Percentiles rank a stretch among this genome's conserved stretches.
Evolutionary conservation across 140 eudicot genomes (phyloP).

Genomic region (Bidens hawaiensis): DNA sequence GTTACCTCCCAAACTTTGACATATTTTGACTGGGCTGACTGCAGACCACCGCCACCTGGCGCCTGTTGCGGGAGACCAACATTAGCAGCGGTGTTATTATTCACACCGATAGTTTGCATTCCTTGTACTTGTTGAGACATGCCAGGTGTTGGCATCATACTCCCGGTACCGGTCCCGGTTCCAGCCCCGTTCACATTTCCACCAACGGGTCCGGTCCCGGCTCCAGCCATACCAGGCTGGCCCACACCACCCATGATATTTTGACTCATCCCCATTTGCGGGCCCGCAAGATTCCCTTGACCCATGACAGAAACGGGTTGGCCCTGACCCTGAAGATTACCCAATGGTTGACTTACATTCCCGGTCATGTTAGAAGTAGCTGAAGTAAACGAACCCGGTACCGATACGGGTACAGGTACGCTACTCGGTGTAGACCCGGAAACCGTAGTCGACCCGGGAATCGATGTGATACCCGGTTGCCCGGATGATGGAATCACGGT

Average conservation of each 20-base stretch:
- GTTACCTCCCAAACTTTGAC: conserved; percentile 98
- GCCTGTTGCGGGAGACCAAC: conserved; percentile 66
- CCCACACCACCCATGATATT: conserved; percentile 62
- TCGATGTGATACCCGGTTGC: conserved; percentile 60
- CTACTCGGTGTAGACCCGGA: conserved; percentile 40
- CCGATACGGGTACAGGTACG: conserved; percentile 23
- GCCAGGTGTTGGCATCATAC: conserved; percentile 65
- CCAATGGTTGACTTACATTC: conserved; percentile 55
- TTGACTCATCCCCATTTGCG: conserved; percentile 73
- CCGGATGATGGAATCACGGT: conserved; percentile 71
- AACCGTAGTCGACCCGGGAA: conserved; percentile 44
- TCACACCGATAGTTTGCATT: conserved; percentile 66
- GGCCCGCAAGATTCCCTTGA: conserved; percentile 60
- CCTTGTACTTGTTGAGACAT: conserved; percentile 58
- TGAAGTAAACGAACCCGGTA: conserved; percentile 54
- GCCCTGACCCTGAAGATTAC: conserved; percentile 56
- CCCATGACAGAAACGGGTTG: conserved; percentile 59
- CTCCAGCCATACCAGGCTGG: conserved; percentile 45
- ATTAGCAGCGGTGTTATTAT: conserved; percentile 56
- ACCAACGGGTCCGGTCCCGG: conserved; percentile 55
- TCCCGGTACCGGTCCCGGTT: conserved; percentile 46
- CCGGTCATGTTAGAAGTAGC: conserved; percentile 57
- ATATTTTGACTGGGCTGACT: conserved; percentile 88
- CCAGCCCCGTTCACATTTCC: conserved; percentile 39
- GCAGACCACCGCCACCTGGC: conserved; percentile 38